These are phyloP conservation scores for Pouteria glomerata DNA, from an alignment of 148 eudicot species.

Conservation along the genomic window DNA sequence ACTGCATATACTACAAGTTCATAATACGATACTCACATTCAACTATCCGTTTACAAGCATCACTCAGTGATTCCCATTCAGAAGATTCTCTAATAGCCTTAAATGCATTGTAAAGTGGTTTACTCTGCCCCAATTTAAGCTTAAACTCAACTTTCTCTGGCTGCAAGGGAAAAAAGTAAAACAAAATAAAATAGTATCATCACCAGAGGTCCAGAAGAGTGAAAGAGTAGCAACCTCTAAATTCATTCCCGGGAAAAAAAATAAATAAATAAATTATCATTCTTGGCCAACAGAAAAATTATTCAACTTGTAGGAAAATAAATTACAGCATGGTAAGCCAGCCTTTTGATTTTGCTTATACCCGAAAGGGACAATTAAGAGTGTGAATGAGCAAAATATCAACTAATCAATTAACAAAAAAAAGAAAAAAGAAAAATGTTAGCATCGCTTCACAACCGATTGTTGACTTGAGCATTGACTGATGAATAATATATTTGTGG, in stretches of 20 bases:
- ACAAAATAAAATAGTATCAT: slow-evolving; percentile 7
- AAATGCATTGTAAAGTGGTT: slow-evolving; percentile 84
- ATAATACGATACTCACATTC: slow-evolving; percentile 52
- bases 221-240: neutral
- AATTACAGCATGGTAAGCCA: no score
- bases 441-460: neutral
- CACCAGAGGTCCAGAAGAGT: slow-evolving; percentile 1
- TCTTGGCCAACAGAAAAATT: no score
- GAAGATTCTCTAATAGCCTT: slow-evolving; percentile 78
- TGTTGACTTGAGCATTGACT: neutral
- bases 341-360: no score
- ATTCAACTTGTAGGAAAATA: no score
- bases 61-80: slow-evolving; percentile 66
- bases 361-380: no score
- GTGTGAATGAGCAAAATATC: no score
- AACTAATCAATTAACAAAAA: no score
- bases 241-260: no score
- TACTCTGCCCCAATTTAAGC: slow-evolving; percentile 90
- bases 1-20: neutral
- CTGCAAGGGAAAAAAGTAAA: no score
- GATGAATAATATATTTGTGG: neutral
- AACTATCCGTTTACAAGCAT: slow-evolving; percentile 83
- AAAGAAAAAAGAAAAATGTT: no score
- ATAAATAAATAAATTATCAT: no score
- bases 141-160: slow-evolving; percentile 92